Percentiles rank a stretch among this genome's conserved stretches.
phyloP scores from a whole-genome alignment of 2,329 filamentous ascomycete genomes.

The Esteya vermicola region DNA sequence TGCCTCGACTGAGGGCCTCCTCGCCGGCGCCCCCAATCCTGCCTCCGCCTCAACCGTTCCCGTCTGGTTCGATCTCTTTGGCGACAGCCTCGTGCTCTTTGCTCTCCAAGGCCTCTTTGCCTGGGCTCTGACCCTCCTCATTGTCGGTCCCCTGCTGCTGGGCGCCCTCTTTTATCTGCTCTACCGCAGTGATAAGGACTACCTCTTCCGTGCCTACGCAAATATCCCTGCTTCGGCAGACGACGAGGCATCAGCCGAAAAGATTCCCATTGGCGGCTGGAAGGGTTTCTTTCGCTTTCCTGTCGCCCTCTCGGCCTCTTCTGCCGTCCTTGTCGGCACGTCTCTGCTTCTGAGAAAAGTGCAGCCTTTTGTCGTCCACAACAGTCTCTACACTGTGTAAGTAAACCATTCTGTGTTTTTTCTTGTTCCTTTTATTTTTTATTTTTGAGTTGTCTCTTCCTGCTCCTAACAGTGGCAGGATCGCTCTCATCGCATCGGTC shows the following conservation, averaged over 20 bases:
- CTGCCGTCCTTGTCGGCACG: slow-evolving; percentile 53
- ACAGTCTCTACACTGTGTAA: slow-evolving; percentile 66
- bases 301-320: slow-evolving; percentile 54
- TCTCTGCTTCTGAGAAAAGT: slow-evolving; percentile 66
- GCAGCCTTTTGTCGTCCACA: slow-evolving; percentile 86
- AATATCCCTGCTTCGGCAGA: slow-evolving; percentile 40
- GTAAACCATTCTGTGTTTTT: too few relatives aligned
- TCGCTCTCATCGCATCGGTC: slow-evolving; percentile 71
- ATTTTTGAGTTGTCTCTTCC: not conserved
- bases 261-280: slow-evolving; percentile 56
- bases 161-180: slow-evolving; percentile 56
- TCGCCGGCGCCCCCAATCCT: slow-evolving; percentile 54
- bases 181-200: slow-evolving; percentile 65
- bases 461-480: too few relatives aligned
- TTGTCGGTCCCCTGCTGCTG: slow-evolving; percentile 63
- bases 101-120: slow-evolving; percentile 74
- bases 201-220: slow-evolving; percentile 57
- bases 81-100: slow-evolving; percentile 64
- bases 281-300: slow-evolving; percentile 78
- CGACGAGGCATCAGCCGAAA: slow-evolving; percentile 37
- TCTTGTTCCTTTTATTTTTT: not conserved
- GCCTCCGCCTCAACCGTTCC: slow-evolving; percentile 47
- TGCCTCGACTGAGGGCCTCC: slow-evolving; percentile 56
- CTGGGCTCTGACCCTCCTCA: slow-evolving; percentile 69
- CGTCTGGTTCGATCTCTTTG: slow-evolving; percentile 93